Conservation (phyloP, 2,329 filamentous ascomycete species). For the Pestalotiopsis sp. region DNA sequence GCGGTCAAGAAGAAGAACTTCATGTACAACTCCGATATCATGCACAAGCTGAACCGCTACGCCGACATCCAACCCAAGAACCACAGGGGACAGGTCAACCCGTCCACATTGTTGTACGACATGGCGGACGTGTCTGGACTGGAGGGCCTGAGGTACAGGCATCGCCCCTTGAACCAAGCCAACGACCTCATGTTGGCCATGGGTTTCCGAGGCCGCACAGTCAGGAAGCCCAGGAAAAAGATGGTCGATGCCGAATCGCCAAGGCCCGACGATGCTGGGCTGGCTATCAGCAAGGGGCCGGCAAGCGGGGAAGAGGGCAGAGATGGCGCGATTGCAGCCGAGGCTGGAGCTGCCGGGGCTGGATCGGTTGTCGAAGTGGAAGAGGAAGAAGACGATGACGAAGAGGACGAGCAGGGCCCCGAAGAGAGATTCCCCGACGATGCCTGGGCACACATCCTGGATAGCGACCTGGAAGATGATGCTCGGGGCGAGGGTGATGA, state of each 20-base stretch:
- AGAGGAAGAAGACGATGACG: slow-evolving; percentile 19
- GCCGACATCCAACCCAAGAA: slow-evolving; percentile 28
- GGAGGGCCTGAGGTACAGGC: slow-evolving; percentile 20
- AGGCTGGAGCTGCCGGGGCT: background rate
- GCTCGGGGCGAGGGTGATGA: slow-evolving; percentile 20
- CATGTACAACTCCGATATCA: slow-evolving; percentile 45
- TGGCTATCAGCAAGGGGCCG: slow-evolving; percentile 15
- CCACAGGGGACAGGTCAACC: slow-evolving; percentile 21
- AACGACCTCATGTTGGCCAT: slow-evolving; percentile 10
- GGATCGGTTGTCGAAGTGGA: slow-evolving; percentile 17
- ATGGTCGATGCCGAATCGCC: background rate
- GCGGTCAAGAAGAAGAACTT: slow-evolving; percentile 31
- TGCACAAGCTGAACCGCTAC: slow-evolving; percentile 28
- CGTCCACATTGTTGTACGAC: slow-evolving; percentile 31
- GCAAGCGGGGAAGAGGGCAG: slow-evolving; percentile 22
- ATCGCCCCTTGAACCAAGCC: slow-evolving; percentile 13
- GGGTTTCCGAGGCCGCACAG: slow-evolving; percentile 9
- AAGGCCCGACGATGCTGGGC: background rate
- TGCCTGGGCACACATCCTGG: slow-evolving; percentile 32
- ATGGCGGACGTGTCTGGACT: slow-evolving; percentile 27
- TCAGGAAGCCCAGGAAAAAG: background rate
- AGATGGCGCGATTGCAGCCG: background rate
- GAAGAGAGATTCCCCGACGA: slow-evolving; percentile 27
- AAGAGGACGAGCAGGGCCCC: slow-evolving; percentile 19
- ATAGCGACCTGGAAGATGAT: slow-evolving; percentile 26